A percentile compares a stretch with the other conserved stretches of the same genome.
These are phyloP conservation scores for Skeletonema menzelii DNA, from an alignment of 108 stramenopile species.

Conservation along the genomic window DNA sequence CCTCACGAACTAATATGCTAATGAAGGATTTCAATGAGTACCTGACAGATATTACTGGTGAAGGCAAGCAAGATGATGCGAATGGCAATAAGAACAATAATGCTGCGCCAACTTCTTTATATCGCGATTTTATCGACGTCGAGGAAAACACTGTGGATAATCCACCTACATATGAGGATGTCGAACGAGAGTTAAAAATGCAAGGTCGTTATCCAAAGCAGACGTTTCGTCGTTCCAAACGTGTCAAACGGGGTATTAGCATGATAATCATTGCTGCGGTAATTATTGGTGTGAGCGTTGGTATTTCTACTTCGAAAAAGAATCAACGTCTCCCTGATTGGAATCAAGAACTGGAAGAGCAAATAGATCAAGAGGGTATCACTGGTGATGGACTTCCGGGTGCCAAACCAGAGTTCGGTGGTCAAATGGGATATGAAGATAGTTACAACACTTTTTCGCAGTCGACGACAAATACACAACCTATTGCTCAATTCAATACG, in stretches of 20 bases:
- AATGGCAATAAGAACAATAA: background rate
- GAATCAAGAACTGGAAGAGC: slow-evolving; percentile 9
- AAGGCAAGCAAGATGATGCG: background rate
- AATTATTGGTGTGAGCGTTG: slow-evolving; percentile 9
- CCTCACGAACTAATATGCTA: background rate
- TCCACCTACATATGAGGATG: background rate
- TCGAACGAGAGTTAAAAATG: background rate
- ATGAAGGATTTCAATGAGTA: background rate
- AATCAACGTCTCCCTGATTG: slow-evolving; percentile 3
- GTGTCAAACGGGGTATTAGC: slow-evolving; percentile 8
- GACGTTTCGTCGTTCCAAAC: background rate
- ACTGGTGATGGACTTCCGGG: background rate
- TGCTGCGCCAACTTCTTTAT: background rate
- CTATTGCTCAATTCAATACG: background rate
- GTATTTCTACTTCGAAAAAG: slow-evolving; percentile 7
- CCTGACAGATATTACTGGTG: background rate
- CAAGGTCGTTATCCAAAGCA: background rate
- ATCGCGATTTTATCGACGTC: background rate
- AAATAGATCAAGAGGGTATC: background rate
- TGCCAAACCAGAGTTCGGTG: background rate
- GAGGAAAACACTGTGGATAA: background rate
- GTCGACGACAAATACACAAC: background rate
- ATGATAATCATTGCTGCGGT: background rate
- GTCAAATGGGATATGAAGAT: background rate
- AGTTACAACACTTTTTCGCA: background rate